phyloP scores from a whole-genome alignment of 371 early-diverging fungal genomes.

The Dentiscutata heterogama region DNA sequence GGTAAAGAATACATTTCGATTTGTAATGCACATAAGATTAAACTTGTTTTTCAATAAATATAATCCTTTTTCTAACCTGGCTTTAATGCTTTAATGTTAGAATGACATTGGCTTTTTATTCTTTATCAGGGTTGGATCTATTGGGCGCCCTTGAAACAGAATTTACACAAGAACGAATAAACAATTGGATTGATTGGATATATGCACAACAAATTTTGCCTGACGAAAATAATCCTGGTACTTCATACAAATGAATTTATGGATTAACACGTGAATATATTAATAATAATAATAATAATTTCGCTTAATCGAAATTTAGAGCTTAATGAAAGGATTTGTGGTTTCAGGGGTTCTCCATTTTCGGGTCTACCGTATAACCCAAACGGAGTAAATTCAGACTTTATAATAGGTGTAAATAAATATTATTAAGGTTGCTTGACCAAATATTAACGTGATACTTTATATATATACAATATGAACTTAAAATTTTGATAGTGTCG shows the following conservation, averaged over 20 bases:
- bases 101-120: conserved; percentile 89
- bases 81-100: conserved; percentile 54
- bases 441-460: not conserved
- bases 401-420: not conserved
- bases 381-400: conserved; percentile 36
- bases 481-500: conserved; percentile 42
- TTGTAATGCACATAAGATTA: conserved; percentile 24
- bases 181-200: conserved; percentile 94
- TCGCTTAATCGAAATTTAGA: conserved; percentile 44
- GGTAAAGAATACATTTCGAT: conserved; percentile 55
- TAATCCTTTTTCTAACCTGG: not conserved
- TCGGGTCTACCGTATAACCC: conserved; percentile 68
- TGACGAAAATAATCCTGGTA: conserved; percentile 47
- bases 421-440: conserved; percentile 1
- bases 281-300: not conserved
- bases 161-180: conserved; percentile 63
- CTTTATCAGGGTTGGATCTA: conserved; percentile 82
- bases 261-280: too few species aligned
- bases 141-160: conserved; percentile 71
- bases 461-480: not conserved
- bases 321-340: conserved; percentile 60
- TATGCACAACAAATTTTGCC: conserved; percentile 90
- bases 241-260: not conserved
- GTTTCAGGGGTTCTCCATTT: conserved; percentile 77
- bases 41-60: not conserved